Evolutionary conservation across 1,284 basidiomycete genomes (phyloP).

Genomic region (Amylostereum chailletii): DNA sequence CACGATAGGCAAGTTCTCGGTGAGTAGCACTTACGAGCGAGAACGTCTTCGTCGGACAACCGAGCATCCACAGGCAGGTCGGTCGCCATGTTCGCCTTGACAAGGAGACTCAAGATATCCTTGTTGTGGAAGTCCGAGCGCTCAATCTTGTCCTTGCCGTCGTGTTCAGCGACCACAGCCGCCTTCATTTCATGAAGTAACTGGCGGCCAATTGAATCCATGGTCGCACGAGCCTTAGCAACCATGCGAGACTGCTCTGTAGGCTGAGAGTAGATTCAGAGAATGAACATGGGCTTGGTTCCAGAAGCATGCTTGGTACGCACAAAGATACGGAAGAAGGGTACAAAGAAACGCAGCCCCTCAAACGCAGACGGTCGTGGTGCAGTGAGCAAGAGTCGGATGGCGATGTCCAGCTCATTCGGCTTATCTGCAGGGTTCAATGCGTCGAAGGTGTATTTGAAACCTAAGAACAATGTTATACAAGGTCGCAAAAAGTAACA

Average conservation of each 20-base stretch:
- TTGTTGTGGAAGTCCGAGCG: slow-evolving; percentile 14
- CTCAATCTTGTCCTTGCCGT: neutral
- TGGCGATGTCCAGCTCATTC: neutral
- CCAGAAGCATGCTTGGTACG: neutral
- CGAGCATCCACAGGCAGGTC: slow-evolving; percentile 47
- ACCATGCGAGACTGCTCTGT: neutral
- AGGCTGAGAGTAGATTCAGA: neutral
- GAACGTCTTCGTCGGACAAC: slow-evolving; percentile 64
- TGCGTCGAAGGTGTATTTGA: neutral
- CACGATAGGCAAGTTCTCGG: neutral
- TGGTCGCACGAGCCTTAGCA: neutral
- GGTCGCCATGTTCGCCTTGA: slow-evolving; percentile 55
- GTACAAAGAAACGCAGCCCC: neutral
- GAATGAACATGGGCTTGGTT: neutral
- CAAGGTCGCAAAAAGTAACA: neutral
- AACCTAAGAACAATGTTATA: neutral
- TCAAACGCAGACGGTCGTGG: neutral
- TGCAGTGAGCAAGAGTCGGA: neutral
- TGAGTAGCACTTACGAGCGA: slow-evolving; percentile 49
- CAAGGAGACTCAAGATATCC: slow-evolving; percentile 45
- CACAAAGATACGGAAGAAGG: neutral
- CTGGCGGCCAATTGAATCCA: neutral
- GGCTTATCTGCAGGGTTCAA: neutral
- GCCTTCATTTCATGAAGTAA: neutral
- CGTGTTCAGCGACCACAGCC: neutral